Base-by-base conservation (phyloP, 495 filamentous ascomycete genomes). In the Tuber brumale region DNA sequence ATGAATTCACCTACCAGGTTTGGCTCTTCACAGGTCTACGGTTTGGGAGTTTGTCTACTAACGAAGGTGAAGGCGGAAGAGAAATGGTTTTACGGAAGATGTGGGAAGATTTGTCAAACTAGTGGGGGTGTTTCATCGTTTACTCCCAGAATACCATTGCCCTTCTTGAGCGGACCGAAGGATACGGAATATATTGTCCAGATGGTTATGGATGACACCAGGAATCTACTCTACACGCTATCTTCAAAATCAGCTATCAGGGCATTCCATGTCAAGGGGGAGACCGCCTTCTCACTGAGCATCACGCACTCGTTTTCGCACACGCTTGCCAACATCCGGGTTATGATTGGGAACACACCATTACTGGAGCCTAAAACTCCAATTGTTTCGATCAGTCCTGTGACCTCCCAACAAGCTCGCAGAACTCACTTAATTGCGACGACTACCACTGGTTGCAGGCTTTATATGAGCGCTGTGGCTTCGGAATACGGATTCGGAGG, bases 1-100 rank as follows among this genome's bases (percentile, higher is more conserved):
- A 95, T 82, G 95, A 99, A 85, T 86, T 98, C 44, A 92, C 91
- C 70, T 99, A 99, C 85, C 94, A 97, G 84, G 92, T 96, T 83
- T 79, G 77, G 37, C n/a, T 31, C 35, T 43, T 12, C 19, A 35
- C 41, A n/a, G n/a, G 12, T 69, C 35, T 23, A 1, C 21, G 1
- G 7, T 27, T 23, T 73, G 61, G 19, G 35, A 12, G 44, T 72
- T 39, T 51, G 16, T 12, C 10, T 71, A 46, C 79, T 82, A 51
- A 81, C 45, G n/a, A 69, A 35, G 9, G 19, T 70, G 74, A 35
- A 82, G 79, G 79, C 76, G 21, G 93, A 98, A 84, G 95, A 98
- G 83, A 91, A 90, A 79, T 99, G 96, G 96, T 99, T 98, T 82
- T 88, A 91, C 70, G 92, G 89, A 79, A 88, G 91, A 75, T 94